phyloP scores from a whole-genome alignment of 2,329 filamentous ascomycete species.

The Clonostachys sp. region DNA sequence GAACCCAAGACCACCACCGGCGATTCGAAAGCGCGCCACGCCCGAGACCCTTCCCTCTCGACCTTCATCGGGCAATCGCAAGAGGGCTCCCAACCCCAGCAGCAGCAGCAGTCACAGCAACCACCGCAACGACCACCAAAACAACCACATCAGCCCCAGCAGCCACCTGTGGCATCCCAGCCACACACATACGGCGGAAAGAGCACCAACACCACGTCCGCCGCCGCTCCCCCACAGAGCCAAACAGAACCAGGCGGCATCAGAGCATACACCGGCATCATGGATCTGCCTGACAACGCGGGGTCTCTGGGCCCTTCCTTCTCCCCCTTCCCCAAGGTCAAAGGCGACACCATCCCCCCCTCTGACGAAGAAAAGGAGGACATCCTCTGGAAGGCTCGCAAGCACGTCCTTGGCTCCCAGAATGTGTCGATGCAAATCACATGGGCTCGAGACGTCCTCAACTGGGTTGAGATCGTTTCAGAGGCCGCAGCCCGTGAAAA shows the following conservation, averaged over 20 bases:
- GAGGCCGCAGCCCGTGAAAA: slow-evolving; percentile 69
- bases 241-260: slow-evolving; percentile 27
- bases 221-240: slow-evolving; percentile 9
- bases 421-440: slow-evolving; percentile 95
- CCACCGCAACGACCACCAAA: slow-evolving; percentile 7
- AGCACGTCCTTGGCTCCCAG: slow-evolving; percentile 84
- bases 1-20: slow-evolving; percentile 23
- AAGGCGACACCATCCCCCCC: slow-evolving; percentile 83
- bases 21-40: slow-evolving; percentile 24
- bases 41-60: slow-evolving; percentile 38
- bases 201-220: slow-evolving; percentile 9
- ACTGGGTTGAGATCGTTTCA: slow-evolving; percentile 80
- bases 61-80: slow-evolving; percentile 15
- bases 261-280: slow-evolving; percentile 29
- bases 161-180: slow-evolving; percentile 12
- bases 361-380: slow-evolving; percentile 93
- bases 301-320: slow-evolving; percentile 66
- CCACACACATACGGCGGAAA: slow-evolving; percentile 23
- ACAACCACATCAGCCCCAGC: slow-evolving; percentile 14
- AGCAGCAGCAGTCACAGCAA: slow-evolving; percentile 10
- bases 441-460: slow-evolving; percentile 90
- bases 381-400: slow-evolving; percentile 77
- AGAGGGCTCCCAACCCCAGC: background rate
- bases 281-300: slow-evolving; percentile 31
- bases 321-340: slow-evolving; percentile 86